Percentiles rank a stretch among this genome's conserved stretches.
Conservation (phyloP, 2,329 filamentous ascomycete species). For the Xenoacremonium recifei region DNA sequence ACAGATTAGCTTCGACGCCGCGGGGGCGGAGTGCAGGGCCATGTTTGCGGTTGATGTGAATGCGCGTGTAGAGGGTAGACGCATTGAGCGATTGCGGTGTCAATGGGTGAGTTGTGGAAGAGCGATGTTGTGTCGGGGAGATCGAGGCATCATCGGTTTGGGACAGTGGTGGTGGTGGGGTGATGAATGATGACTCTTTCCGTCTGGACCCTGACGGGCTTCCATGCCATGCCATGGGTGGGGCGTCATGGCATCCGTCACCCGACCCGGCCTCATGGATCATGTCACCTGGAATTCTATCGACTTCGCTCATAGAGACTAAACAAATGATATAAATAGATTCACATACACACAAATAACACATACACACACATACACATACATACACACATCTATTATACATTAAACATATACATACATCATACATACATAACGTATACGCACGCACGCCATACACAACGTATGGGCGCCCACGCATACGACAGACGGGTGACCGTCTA, state of each 20-base stretch:
- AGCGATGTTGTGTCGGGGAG: too few relatives aligned
- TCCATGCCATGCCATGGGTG: too few relatives aligned
- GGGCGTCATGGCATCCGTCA: too few relatives aligned
- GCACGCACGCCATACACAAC: conserved; percentile 22
- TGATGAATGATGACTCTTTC: too few relatives aligned
- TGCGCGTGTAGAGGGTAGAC: neutral
- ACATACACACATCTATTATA: neutral
- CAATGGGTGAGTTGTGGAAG: too few relatives aligned
- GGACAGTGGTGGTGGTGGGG: too few relatives aligned
- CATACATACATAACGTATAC: conserved; percentile 18
- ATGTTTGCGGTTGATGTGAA: neutral
- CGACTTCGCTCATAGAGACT: too few relatives aligned
- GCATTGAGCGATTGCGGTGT: too few relatives aligned
- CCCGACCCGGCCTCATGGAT: too few relatives aligned
- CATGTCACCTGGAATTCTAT: too few relatives aligned
- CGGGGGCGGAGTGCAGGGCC: neutral
- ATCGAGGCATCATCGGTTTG: too few relatives aligned
- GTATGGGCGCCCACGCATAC: conserved; percentile 6
- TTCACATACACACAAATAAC: conserved; percentile 20
- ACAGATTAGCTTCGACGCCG: neutral
- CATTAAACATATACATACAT: conserved; percentile 9
- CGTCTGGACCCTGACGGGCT: too few relatives aligned
- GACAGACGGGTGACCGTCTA: neutral
- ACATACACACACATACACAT: neutral
- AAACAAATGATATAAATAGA: conserved; percentile 17